Conservation (phyloP, 179 eudicot genomes). For the Beta macrorhiza region DNA sequence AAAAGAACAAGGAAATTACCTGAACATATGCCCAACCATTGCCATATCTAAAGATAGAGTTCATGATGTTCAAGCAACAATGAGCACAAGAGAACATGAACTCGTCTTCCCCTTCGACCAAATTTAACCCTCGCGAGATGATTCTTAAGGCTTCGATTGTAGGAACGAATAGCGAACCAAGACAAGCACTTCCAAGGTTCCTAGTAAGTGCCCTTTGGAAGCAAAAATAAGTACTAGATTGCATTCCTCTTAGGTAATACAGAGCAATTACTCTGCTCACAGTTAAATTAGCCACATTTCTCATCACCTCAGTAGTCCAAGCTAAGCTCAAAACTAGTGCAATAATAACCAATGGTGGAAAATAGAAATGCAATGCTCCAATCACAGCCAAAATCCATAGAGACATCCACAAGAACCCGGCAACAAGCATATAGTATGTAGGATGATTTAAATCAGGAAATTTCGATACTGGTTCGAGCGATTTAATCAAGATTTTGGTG, state of each 20-base stretch:
- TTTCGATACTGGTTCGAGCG: conserved; percentile 79
- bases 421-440: conserved; percentile 75
- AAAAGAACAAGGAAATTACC: conserved; percentile 36
- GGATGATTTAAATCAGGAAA: conserved; percentile 74
- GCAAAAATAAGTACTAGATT: conserved; percentile 73
- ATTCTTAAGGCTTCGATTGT: conserved; percentile 82
- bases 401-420: conserved; percentile 91
- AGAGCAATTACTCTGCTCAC: conserved; percentile 82
- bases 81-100: conserved; percentile 99
- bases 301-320: conserved; percentile 94
- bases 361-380: conserved; percentile 78
- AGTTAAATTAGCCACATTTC: conserved; percentile 87
- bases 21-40: conserved; percentile 99
- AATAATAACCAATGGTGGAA: conserved; percentile 61
- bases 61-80: conserved; percentile 81
- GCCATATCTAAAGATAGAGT: conserved; percentile 72
- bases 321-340: conserved; percentile 62
- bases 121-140: conserved; percentile 75
- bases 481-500: conserved; percentile 55
- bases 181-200: conserved; percentile 88
- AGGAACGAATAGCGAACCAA: conserved; percentile 90
- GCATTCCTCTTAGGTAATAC: conserved; percentile 91
- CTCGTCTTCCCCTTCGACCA: conserved; percentile 95
- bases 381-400: conserved; percentile 87
- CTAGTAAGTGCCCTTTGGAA: conserved; percentile 80